Conservation (phyloP, 345 rosid species). For the Atalantia buxifolia region DNA sequence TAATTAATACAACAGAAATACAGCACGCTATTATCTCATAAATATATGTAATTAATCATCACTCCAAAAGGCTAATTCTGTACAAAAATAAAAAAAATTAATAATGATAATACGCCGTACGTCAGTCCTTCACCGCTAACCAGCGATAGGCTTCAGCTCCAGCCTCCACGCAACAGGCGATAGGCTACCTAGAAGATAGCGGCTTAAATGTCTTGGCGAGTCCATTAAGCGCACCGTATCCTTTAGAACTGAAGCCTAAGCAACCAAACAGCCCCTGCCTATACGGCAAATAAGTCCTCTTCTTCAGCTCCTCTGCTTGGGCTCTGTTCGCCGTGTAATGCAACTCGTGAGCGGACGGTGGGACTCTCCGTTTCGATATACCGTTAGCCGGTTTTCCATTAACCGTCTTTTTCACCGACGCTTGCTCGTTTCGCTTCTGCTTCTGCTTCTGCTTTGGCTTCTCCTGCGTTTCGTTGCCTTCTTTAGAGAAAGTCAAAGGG, state of each 20-base stretch:
- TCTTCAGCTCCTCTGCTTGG: constrained; percentile 50
- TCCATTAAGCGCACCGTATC: constrained; percentile 28
- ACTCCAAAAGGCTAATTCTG: background rate
- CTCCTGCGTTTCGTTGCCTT: constrained; percentile 6
- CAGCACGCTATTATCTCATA: background rate
- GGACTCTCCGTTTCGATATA: constrained; percentile 25
- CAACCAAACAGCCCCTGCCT: constrained; percentile 48
- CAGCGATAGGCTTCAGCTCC: no score
- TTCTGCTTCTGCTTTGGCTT: constrained; percentile 20
- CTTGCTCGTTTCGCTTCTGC: constrained; percentile 23
- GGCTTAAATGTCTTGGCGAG: constrained; percentile 20
- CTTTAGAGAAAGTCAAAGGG: constrained; percentile 2
- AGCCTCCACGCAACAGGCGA: no score
- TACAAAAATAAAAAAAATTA: background rate
- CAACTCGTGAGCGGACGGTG: constrained; percentile 42
- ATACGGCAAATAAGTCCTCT: constrained; percentile 44
- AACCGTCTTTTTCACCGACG: constrained; percentile 6
- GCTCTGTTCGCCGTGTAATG: constrained; percentile 43
- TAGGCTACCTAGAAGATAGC: constrained; percentile 13
- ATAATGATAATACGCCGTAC: no score
- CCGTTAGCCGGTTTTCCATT: constrained; percentile 34
- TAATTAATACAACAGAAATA: background rate
- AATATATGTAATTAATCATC: background rate
- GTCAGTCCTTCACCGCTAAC: no score
- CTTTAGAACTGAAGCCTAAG: constrained; percentile 38